These are phyloP conservation scores for Penicillium polonicum DNA, from an alignment of 2,329 filamentous ascomycete genomes.

Conservation along the genomic window DNA sequence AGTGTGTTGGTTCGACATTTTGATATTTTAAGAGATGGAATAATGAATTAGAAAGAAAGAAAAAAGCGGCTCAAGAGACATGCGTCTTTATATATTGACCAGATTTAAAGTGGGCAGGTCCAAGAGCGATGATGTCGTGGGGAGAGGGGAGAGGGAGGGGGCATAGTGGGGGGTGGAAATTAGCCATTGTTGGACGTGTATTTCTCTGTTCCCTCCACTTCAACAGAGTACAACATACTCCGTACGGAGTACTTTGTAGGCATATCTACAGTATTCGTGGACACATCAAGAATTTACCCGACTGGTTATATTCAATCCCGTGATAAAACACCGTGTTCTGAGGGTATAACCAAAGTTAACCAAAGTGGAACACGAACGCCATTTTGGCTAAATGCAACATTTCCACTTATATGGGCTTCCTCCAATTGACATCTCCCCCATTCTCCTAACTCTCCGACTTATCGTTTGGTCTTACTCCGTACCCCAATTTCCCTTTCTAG, in stretches of 20 bases:
- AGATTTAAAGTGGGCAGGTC: constrained; percentile 23
- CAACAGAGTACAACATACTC: not conserved
- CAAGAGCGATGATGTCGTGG: constrained; percentile 24
- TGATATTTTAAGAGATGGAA: constrained; percentile 3
- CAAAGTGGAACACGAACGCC: not conserved
- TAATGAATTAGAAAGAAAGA: not conserved
- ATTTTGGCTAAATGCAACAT: constrained; percentile 4
- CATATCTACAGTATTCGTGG: not conserved
- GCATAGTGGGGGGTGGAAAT: not conserved
- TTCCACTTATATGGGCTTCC: not conserved
- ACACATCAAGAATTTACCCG: constrained; percentile 6
- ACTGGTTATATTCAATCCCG: not conserved
- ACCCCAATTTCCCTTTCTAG: not conserved
- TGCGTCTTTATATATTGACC: constrained; percentile 13
- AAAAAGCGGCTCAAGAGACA: not conserved
- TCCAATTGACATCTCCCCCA: not conserved
- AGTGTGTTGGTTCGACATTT: constrained; percentile 27
- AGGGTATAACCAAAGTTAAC: not conserved
- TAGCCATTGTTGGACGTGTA: not conserved
- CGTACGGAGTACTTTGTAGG: too few relatives aligned
- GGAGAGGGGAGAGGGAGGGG: not conserved
- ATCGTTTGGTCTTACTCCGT: not conserved
- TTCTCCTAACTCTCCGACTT: not conserved
- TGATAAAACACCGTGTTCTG: not conserved
- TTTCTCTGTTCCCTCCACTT: not conserved